Percentiles rank a stretch among this genome's conserved stretches.
phyloP scores from a whole-genome alignment of 352 stramenopile genomes.

The Globisporangium irregulare region DNA sequence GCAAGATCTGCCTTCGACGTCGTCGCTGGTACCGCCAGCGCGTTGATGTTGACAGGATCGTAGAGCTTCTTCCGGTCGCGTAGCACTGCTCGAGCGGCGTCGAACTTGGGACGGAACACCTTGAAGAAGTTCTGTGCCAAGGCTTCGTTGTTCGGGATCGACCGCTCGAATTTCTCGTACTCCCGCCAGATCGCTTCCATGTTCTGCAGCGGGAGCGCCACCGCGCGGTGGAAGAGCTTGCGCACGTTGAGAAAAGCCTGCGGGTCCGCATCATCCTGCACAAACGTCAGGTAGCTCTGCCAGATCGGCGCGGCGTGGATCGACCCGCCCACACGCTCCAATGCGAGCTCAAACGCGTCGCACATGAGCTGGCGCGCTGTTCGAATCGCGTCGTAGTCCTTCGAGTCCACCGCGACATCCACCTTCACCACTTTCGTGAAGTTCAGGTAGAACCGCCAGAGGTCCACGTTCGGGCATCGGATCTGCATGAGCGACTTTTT shows the following conservation, averaged over 20 bases:
- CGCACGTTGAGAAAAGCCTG: slow-evolving; percentile 75
- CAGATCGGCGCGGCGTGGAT: slow-evolving; percentile 78
- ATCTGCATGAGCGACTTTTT: slow-evolving; percentile 87
- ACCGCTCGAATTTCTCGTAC: slow-evolving; percentile 87
- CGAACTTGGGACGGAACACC: slow-evolving; percentile 81
- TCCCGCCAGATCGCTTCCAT: slow-evolving; percentile 86
- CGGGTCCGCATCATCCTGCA: slow-evolving; percentile 72
- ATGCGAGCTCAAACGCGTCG: slow-evolving; percentile 79
- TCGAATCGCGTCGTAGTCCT: slow-evolving; percentile 52
- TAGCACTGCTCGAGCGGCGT: slow-evolving; percentile 71
- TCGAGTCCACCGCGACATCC: slow-evolving; percentile 65
- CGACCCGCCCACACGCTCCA: slow-evolving; percentile 80
- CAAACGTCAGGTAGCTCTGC: slow-evolving; percentile 79
- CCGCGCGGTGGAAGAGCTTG: slow-evolving; percentile 83
- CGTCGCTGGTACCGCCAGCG: slow-evolving; percentile 48
- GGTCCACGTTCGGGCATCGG: slow-evolving; percentile 74
- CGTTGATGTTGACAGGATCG: slow-evolving; percentile 69
- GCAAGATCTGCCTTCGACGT: slow-evolving; percentile 32
- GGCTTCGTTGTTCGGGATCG: slow-evolving; percentile 86
- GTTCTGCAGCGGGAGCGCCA: slow-evolving; percentile 68
- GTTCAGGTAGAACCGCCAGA: slow-evolving; percentile 87
- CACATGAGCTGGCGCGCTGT: slow-evolving; percentile 72
- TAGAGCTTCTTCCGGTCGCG: slow-evolving; percentile 84
- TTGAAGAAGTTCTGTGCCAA: slow-evolving; percentile 88
- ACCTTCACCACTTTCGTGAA: slow-evolving; percentile 86